Percentiles rank a stretch among this genome's conserved stretches.
These are phyloP conservation scores for Phytophthora hibernalis DNA, from an alignment of 352 stramenopile genomes.

Conservation along the genomic window DNA sequence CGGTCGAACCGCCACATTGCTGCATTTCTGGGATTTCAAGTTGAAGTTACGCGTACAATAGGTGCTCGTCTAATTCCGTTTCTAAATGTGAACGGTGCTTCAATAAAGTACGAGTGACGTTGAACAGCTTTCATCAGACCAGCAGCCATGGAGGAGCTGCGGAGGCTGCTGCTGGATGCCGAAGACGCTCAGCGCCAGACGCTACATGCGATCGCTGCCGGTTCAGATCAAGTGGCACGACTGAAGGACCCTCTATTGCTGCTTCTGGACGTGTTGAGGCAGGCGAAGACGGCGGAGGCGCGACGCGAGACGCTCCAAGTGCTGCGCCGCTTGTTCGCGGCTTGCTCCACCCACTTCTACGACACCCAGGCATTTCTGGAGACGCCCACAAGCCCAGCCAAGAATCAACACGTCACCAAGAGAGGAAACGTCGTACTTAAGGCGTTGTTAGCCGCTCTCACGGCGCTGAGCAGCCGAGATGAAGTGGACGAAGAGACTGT, in stretches of 20 bases:
- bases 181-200: slow-evolving; percentile 49
- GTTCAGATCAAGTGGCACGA: slow-evolving; percentile 28
- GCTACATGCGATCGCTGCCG: slow-evolving; percentile 34
- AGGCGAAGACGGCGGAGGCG: slow-evolving; percentile 31
- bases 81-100: background rate
- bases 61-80: background rate
- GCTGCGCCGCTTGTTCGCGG: slow-evolving; percentile 48
- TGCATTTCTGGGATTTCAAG: background rate
- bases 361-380: slow-evolving; percentile 48
- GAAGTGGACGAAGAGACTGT: slow-evolving; percentile 39
- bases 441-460: slow-evolving; percentile 53
- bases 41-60: background rate
- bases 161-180: slow-evolving; percentile 46
- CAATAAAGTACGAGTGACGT: slow-evolving; percentile 2
- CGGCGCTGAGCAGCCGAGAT: slow-evolving; percentile 42
- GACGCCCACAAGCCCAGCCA: background rate
- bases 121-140: background rate
- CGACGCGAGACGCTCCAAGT: slow-evolving; percentile 48
- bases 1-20: too few species aligned
- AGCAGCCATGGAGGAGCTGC: slow-evolving; percentile 31
- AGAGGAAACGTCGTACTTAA: slow-evolving; percentile 56
- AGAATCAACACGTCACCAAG: slow-evolving; percentile 17
- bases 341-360: slow-evolving; percentile 48
- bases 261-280: slow-evolving; percentile 54
- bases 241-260: slow-evolving; percentile 59